A percentile compares a stretch with the other conserved stretches of the same genome.
These are phyloP conservation scores for Dryadomyces quercus-mongolicae DNA, from an alignment of 2,329 filamentous ascomycete species.

Conservation along the genomic window DNA sequence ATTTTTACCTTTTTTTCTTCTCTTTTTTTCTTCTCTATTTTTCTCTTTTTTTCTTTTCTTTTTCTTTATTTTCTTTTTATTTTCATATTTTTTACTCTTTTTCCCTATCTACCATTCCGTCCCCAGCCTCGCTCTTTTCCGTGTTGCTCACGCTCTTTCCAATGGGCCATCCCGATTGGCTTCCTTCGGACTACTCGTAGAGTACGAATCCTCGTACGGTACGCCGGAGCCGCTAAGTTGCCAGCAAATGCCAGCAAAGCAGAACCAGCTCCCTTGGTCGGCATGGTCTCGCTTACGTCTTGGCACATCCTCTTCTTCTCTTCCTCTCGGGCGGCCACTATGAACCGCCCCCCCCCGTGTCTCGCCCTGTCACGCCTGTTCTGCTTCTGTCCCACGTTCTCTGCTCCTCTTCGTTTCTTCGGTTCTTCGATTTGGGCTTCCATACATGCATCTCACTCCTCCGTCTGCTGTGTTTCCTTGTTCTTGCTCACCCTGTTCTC, in stretches of 20 bases:
- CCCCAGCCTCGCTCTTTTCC: no score
- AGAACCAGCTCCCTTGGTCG: background rate
- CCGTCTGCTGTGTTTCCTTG: background rate
- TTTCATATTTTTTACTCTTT: background rate
- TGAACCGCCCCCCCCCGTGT: background rate
- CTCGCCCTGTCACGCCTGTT: background rate
- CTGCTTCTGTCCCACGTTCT: background rate
- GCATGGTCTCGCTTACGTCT: background rate
- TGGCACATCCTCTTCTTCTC: background rate
- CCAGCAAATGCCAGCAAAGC: background rate
- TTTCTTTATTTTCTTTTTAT: background rate
- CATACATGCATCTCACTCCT: constrained; percentile 5
- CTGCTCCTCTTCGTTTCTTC: background rate
- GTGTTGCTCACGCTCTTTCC: no score
- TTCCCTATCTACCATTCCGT: no score
- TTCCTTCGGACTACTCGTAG: no score
- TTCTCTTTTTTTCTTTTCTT: background rate
- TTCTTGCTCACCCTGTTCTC: background rate
- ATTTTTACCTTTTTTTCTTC: background rate
- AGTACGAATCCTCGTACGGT: no score
- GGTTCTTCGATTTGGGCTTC: constrained; percentile 7
- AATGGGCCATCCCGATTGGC: no score
- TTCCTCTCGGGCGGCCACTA: background rate
- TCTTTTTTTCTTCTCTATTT: background rate
- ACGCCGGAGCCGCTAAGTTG: background rate